These are phyloP conservation scores for Candida silvicultrix DNA, from an alignment of 805 yeast species.

Conservation along the genomic window DNA sequence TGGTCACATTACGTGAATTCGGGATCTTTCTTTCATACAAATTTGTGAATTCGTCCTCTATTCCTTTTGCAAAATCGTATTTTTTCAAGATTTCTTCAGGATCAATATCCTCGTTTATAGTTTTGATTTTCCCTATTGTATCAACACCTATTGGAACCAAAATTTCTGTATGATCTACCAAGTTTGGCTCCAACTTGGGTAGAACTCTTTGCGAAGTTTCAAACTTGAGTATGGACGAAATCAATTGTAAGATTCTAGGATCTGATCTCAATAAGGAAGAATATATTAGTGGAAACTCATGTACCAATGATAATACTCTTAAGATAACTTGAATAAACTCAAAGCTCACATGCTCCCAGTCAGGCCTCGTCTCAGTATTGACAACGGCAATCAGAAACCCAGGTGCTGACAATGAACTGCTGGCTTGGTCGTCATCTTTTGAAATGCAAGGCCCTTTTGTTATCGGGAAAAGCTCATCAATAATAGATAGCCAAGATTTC, in stretches of 20 bases:
- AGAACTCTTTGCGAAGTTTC: conserved; percentile 1
- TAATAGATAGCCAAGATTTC: conserved; percentile 7
- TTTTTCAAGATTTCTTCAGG: conserved; percentile 10
- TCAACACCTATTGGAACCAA: conserved; percentile 47
- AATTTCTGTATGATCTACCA: conserved; percentile 17
- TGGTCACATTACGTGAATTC: neutral
- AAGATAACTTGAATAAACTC: conserved; percentile 31
- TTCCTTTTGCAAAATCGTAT: conserved; percentile 25
- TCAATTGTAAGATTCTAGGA: conserved; percentile 2
- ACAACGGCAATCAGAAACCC: conserved; percentile 5
- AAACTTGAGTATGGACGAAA: conserved; percentile 5
- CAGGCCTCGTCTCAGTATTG: conserved; percentile 4
- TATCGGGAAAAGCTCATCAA: neutral
- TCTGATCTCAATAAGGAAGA: neutral
- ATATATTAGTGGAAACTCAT: conserved; percentile 8
- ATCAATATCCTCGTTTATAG: conserved; percentile 29
- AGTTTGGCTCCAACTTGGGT: conserved; percentile 1
- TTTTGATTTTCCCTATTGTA: conserved; percentile 41
- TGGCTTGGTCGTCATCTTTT: no score
- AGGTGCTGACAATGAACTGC: no score
- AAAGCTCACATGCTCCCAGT: conserved; percentile 17
- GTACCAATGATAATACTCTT: conserved; percentile 8
- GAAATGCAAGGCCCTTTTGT: no score
- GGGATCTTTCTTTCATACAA: conserved; percentile 16
- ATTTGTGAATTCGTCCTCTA: neutral